Base-by-base conservation (phyloP, 164 flowering plant species). In the Umbellularia californica region DNA sequence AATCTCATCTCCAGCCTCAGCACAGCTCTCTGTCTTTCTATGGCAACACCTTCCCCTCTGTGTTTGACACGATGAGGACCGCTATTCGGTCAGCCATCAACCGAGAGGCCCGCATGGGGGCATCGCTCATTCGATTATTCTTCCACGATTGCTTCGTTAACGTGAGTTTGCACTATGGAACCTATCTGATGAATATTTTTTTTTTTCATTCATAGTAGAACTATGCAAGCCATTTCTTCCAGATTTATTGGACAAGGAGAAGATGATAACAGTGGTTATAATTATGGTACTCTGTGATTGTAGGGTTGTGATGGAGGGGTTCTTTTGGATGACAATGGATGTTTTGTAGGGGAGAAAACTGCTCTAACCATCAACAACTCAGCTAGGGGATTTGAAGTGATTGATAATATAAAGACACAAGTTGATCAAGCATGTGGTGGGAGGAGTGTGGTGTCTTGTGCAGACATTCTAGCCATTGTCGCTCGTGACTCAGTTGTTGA, bases 111-210 rank as follows among this genome's bases (percentile, higher is more conserved):
- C 82, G 87, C 64, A 84, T 84, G 83, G 86, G 83, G 0, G 84
- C 84, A 2, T 84, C 84, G 12, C 50, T 84, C 47, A 72, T 85
- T 13, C 85, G 87, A 6, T 77, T 85, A 23, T 81, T 83, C 70
- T 85, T 85, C 79, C 87, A 82, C 51, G 87, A 85, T 33, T 85
- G 87, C 74, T 84, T 84, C 60, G 84, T 80, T 51, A 76, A 66
- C 50, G 82, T 77, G 50, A 73, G 63, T 28, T 5, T 50, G 14
- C 19, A 51, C 20, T n/a, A 33, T n/a, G 2, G 1, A 23, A 50
- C 14, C 62, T 52, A 23, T 23, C 13, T 3, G 24, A 6, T 35
- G 47, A 7, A n/a, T n/a, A n/a, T n/a, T n/a, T 69, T 47, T 33
- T 33, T 52, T 3, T 41, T 7, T n/a, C 27, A 3, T 2, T 41